phyloP scores from a whole-genome alignment of 78 protist species.

The Dictyostelium intermedium region DNA sequence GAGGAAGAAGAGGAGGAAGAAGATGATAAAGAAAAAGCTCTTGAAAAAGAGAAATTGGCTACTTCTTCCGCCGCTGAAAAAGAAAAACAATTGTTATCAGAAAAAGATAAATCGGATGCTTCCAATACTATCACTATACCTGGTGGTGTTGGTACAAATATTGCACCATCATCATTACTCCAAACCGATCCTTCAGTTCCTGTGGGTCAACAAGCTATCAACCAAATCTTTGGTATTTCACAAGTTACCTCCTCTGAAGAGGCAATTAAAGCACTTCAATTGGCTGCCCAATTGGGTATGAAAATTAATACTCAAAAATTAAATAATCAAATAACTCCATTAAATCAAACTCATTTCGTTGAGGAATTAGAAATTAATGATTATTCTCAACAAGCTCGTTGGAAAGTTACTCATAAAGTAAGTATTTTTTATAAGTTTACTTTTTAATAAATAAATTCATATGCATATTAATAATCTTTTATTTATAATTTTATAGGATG shows the following conservation, averaged over 20 bases:
- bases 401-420: slow-evolving; percentile 81
- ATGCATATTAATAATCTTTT: background rate
- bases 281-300: background rate
- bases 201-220: slow-evolving; percentile 53
- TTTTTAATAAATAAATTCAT: too few species aligned
- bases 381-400: slow-evolving; percentile 93
- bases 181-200: slow-evolving; percentile 11
- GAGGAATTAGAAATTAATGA: slow-evolving; percentile 97
- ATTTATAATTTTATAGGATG: slow-evolving; percentile 23
- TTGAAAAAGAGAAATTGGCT: slow-evolving; percentile 1
- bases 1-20: slow-evolving; percentile 62
- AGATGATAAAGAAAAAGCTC: slow-evolving; percentile 16
- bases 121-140: slow-evolving; percentile 16
- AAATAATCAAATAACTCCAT: background rate
- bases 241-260: background rate
- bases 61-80: background rate
- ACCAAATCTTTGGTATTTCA: slow-evolving; percentile 23
- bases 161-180: background rate
- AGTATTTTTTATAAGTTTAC: background rate
- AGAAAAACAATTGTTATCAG: background rate
- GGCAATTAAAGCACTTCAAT: slow-evolving; percentile 41
- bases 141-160: background rate
- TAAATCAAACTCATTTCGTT: slow-evolving; percentile 26
- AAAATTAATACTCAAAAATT: background rate
- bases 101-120: background rate